phyloP scores from a whole-genome alignment of 2,329 filamentous ascomycete genomes.

The Escovopsis sp. region DNA sequence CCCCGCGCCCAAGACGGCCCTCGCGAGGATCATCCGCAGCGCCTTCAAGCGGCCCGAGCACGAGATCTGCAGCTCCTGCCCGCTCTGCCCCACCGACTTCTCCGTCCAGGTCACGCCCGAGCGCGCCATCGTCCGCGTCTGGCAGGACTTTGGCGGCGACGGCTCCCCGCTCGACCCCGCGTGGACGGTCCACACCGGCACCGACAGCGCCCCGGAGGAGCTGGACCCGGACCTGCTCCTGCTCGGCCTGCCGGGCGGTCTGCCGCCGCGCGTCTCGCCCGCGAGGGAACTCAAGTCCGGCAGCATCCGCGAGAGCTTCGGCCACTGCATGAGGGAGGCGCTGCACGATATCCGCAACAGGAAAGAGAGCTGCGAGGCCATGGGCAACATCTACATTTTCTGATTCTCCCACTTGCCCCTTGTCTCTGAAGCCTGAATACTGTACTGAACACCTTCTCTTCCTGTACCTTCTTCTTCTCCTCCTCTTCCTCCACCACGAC shows the following conservation, averaged over 20 bases:
- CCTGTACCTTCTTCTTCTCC: too few relatives aligned
- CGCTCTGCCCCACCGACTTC: constrained; percentile 5
- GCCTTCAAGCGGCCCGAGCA: not conserved
- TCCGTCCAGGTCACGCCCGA: not conserved
- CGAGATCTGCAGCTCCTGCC: constrained; percentile 1
- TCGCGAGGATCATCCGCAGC: not conserved
- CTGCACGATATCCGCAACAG: not conserved
- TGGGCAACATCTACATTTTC: not conserved
- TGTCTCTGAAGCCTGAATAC: too few relatives aligned
- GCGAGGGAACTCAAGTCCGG: not conserved
- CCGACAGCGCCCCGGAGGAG: not conserved
- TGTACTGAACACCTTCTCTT: too few relatives aligned
- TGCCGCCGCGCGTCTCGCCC: too few relatives aligned
- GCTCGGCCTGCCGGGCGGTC: too few relatives aligned
- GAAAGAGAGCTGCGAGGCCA: not conserved
- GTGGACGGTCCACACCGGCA: constrained; percentile 1
- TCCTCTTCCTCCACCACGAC: too few relatives aligned
- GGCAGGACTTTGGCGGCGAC: constrained; percentile 8
- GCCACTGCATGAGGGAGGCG: not conserved
- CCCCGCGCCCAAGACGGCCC: not conserved
- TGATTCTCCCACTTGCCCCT: too few relatives aligned
- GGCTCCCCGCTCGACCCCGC: not conserved
- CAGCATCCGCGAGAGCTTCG: not conserved
- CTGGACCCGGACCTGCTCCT: too few relatives aligned
- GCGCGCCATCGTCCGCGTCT: constrained; percentile 1